Evolutionary conservation across 2,329 filamentous ascomycete genomes (phyloP), one percentile per base, ranked within the genome.

Genomic region (Colletotrichum coccodes): DNA sequence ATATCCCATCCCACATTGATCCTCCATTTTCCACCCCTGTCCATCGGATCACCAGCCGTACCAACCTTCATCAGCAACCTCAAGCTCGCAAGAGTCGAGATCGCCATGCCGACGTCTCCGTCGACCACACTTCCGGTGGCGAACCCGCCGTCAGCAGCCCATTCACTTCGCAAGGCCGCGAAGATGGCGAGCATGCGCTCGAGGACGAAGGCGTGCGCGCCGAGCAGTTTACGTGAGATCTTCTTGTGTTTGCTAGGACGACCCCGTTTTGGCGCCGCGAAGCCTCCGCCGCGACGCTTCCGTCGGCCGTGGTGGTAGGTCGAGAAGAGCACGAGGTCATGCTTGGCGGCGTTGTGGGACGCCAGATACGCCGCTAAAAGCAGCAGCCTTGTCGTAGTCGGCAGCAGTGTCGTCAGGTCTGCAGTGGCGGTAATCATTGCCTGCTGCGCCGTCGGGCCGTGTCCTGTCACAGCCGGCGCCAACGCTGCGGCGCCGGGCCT

Each of bases 131-230:
- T 71, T 72, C 67, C 21, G 65, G 77, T 52, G 83, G 83, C 21
- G 81, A 83, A 68, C 11, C 75, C 76, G 21, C 71, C 72, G 42
- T 76, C 77, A 50, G 73, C 76, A 18, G 80, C 78, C 87, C 87
- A 89, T 76, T 90, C 88, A 23, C 75, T 78, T 18, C 90, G 79
- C 68, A 95, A 86, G 1, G 91, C 89, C 11, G 89, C 87, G 71
- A 94, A 92, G 28, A 96, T 94, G 8, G 93, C 92, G 61, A 95
- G 84, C 84, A 95, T 88, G 38, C 93, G 86, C 80, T 96, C 93
- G 16, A 95, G 81, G 6, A 93, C 86, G 74, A 96, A 96, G 1
- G 91, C 90, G 71, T 92, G 90, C 0, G 93, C 91, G 11, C 92
- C 92, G 4, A 96, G 87, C 2, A 95, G 83, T 78, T 94, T 93